Evolutionary conservation across 495 filamentous ascomycete genomes (phyloP), one percentile per base, ranked within the genome.

Genomic region (Penicillium waksmanii): DNA sequence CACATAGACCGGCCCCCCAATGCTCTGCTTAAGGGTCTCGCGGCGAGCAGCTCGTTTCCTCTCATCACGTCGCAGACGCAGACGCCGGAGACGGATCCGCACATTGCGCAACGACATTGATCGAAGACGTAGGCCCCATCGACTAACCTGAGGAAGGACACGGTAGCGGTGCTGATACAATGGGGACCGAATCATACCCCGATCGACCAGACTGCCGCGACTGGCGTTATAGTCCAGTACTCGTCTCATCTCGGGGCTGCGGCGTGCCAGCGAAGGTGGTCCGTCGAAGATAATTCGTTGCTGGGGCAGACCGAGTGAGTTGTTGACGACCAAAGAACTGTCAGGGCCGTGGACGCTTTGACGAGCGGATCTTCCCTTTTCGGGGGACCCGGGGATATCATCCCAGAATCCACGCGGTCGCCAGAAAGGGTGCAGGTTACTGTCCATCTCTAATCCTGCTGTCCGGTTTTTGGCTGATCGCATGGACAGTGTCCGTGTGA

Each of bases 341-440:
- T 66, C 63, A 33, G 33, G 55, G 46, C 77, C 72, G 43, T 68
- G 63, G 18, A 60, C 43, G 23, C 27, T 53, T 1, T 55, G 55
- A 5, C 46, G 58, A 18, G 54, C 17, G 8, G 68, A 53, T 36
- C 31, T 36, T 15, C 49, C 58, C 31, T 73, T 70, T 46, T 62
- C 57, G 3, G 71, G 74, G 8, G 73, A 77, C n/a, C 78, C 72
- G 13, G 72, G 65, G 46, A 80, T 68, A 55, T 88, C 85, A 31
- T 90, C 87, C 80, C 85, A 89, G 68, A 90, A 91, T 23, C 85
- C 78, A 23, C 83, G 84, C 5, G 92, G 91, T 25, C 86, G 83
- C 92, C 93, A 96, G 72, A 89, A 89, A 1, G 92, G 91, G 66
- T 95, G 89, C 5, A 93, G 77, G 49, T 82, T 85, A 51, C 79